Conservation (phyloP, 225 moss, liverwort and hornwort genomes). For the Takakia lepidozioides region DNA sequence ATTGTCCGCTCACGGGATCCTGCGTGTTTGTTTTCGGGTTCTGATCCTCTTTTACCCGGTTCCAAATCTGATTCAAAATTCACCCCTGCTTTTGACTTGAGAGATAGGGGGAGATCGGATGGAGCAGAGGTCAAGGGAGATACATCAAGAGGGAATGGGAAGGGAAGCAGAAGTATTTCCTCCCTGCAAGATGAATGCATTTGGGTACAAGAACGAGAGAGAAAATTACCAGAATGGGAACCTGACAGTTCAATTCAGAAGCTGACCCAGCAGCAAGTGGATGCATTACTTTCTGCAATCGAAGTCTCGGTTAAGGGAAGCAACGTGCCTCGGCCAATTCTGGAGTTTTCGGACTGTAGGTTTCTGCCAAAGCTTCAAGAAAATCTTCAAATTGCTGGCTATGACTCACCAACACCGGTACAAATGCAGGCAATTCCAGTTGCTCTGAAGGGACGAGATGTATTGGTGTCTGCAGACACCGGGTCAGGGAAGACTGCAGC, state of each 20-base stretch:
- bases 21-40: too few relatives aligned
- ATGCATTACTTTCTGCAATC: slow-evolving; percentile 41
- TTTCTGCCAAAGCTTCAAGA: slow-evolving; percentile 68
- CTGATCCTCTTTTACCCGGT: too few relatives aligned
- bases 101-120: too few relatives aligned
- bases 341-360: slow-evolving; percentile 78
- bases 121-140: too few relatives aligned
- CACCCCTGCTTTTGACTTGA: too few relatives aligned
- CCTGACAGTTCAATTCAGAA: slow-evolving; percentile 43
- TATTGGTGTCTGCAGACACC: slow-evolving; percentile 86
- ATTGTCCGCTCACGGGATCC: too few relatives aligned
- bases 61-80: too few relatives aligned
- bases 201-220: slow-evolving; percentile 41
- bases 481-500: slow-evolving; percentile 90
- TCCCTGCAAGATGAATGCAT: slow-evolving; percentile 64
- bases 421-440: slow-evolving; percentile 97
- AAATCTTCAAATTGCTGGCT: slow-evolving; percentile 76
- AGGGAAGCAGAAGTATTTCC: too few relatives aligned
- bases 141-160: too few relatives aligned
- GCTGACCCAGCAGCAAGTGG: slow-evolving; percentile 61
- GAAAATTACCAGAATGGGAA: slow-evolving; percentile 48
- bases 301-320: slow-evolving; percentile 63
- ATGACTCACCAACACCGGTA: slow-evolving; percentile 86
- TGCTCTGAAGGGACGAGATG: slow-evolving; percentile 65
- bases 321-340: slow-evolving; percentile 64